Conservation (phyloP, 148 eudicot species). For the Camellia granthamiana region DNA sequence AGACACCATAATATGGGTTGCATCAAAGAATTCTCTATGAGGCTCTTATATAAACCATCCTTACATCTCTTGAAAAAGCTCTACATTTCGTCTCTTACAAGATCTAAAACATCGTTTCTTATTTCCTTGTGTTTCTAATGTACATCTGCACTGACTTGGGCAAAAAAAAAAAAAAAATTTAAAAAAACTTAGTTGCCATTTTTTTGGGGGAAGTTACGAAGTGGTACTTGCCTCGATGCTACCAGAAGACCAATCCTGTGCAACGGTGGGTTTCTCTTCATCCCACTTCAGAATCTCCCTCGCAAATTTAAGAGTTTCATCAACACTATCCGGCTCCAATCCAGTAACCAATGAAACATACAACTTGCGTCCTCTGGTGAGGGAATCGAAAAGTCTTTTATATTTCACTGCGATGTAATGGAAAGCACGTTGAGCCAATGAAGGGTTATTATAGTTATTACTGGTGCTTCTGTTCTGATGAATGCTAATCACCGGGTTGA, state of each 20-base stretch:
- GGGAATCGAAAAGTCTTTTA: slow-evolving; percentile 46
- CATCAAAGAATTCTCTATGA: not conserved
- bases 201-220: slow-evolving; percentile 8
- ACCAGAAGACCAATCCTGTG: slow-evolving; percentile 42
- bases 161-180: not conserved
- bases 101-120: not conserved
- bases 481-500: slow-evolving; percentile 56
- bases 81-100: not conserved
- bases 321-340: slow-evolving; percentile 63
- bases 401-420: slow-evolving; percentile 65
- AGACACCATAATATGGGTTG: not conserved
- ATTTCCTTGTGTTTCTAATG: not conserved
- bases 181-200: not conserved
- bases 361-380: slow-evolving; percentile 62
- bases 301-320: slow-evolving; percentile 53
- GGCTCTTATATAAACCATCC: not conserved
- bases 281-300: slow-evolving; percentile 77
- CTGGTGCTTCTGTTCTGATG: slow-evolving; percentile 26
- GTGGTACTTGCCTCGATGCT: slow-evolving; percentile 47
- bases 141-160: not conserved
- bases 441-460: slow-evolving; percentile 25
- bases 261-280: slow-evolving; percentile 39
- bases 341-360: slow-evolving; percentile 56
- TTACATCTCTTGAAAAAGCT: not conserved
- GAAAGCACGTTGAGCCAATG: slow-evolving; percentile 63